Evolutionary conservation across 2,329 filamentous ascomycete species (phyloP), one percentile per base, ranked within the genome.

Genomic region (Grosmannia clavigera): DNA sequence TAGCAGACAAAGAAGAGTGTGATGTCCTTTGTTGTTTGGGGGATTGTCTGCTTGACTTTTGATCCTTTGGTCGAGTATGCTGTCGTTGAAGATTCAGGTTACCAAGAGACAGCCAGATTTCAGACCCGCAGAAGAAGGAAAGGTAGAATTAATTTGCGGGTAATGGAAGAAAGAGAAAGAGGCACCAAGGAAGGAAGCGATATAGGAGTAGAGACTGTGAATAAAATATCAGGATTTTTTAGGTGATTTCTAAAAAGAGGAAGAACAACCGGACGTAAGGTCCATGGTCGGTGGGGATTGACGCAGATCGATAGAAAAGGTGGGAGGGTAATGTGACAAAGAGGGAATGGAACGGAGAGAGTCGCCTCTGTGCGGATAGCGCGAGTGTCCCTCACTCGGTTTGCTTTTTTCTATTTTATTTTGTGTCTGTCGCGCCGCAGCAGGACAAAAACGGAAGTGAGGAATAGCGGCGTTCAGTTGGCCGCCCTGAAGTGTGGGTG

Each of bases 401-500:
- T 35, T 22, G 52, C 52, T 54, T 54, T 54, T 54, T 55, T 40
- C 5, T 40, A 4, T 40, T 27, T 56, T 56, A 16, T 56, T 14
- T 53, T 53, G 29, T 27, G 25, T 19, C 27, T 31, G 27, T 25
- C 48, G 22, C 22, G 16, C 53, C 16, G n/a, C n/a, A 19, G 14
- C 19, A 56, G 54, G 54, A 56, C 38, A 56, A 56, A 56, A 56
- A 56, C 53, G 54, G 54, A 56, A 56, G 54, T 22, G 35, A 40
- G n/a, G 35, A 56, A 40, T 56, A 29, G 22, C n/a, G 35, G 4
- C 12, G n/a, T 40, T 27, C 54, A 55, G 33, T 38, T 38, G 52
- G 29, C 31, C 5, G 33, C n/a, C 5, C 19, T 29, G 5, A 51
- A 54, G 51, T 54, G 29, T 54, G 50, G 50, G 50, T 52, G 50